Conservation (phyloP, 1,284 basidiomycete species). For the Ceratobasidium sp. region DNA sequence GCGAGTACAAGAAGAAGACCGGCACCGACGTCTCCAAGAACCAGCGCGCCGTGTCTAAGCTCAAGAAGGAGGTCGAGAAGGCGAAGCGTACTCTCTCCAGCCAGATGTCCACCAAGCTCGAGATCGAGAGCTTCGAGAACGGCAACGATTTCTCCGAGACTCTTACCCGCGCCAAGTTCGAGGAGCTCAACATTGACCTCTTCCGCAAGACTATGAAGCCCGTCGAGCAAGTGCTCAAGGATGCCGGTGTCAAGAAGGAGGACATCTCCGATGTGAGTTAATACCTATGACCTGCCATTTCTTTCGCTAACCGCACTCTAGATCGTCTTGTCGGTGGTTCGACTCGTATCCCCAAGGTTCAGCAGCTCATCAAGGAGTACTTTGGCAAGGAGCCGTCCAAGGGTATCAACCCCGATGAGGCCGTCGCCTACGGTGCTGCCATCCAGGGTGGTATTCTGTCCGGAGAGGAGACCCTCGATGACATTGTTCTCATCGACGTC, state of each 20-base stretch:
- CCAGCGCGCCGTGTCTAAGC: constrained; percentile 91
- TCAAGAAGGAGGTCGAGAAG: constrained; percentile 98
- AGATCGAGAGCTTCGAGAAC: constrained; percentile 86
- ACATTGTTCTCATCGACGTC: constrained; percentile 95
- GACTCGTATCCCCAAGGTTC: constrained; percentile 98
- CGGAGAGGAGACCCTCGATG: constrained; percentile 81
- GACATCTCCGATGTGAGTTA: constrained; percentile 84
- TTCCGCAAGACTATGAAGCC: constrained; percentile 99
- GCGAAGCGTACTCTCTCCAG: constrained; percentile 95
- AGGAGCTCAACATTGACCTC: constrained; percentile 97
- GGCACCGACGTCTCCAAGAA: constrained; percentile 87
- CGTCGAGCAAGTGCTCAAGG: constrained; percentile 98
- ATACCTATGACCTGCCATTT: neutral
- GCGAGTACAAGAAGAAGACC: constrained; percentile 95
- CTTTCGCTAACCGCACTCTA: constrained; percentile 43
- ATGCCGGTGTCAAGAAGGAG: constrained; percentile 97
- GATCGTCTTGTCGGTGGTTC: constrained; percentile 94
- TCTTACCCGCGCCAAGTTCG: constrained; percentile 97
- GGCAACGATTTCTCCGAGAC: constrained; percentile 98
- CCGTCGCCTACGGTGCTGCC: constrained; percentile 95
- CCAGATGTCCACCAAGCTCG: constrained; percentile 74
- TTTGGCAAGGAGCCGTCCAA: constrained; percentile 93
- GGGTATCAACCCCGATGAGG: constrained; percentile 95
- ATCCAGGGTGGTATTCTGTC: constrained; percentile 97
- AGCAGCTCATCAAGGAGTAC: constrained; percentile 94